These are phyloP conservation scores for Podaxis carcinomalis DNA, from an alignment of 768 basidiomycete species.

Conservation along the genomic window DNA sequence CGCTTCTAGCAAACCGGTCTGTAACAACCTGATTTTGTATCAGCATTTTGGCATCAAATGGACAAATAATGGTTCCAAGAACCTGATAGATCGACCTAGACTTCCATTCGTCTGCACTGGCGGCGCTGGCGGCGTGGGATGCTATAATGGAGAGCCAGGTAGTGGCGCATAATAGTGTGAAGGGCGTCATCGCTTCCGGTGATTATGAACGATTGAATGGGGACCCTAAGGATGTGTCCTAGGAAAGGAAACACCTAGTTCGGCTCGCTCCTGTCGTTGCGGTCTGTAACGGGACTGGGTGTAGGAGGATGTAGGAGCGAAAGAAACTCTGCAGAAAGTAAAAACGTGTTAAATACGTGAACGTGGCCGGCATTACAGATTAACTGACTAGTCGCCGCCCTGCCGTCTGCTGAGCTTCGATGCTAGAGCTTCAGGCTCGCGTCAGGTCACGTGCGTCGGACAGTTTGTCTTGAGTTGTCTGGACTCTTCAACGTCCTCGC, in stretches of 20 bases:
- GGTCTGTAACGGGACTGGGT: not conserved
- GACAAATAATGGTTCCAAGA: not conserved
- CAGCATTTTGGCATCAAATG: not conserved
- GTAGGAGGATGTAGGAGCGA: not conserved
- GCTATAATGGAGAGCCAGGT: not conserved
- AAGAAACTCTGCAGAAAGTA: no score
- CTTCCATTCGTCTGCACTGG: constrained; percentile 18
- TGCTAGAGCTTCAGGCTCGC: not conserved
- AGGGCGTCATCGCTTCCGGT: not conserved
- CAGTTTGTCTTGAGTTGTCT: no score
- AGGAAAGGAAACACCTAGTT: not conserved
- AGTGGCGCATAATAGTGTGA: not conserved
- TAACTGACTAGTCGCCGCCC: not conserved
- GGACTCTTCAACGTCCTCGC: not conserved
- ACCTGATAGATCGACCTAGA: constrained; percentile 24
- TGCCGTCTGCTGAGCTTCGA: not conserved
- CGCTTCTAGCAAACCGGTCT: constrained; percentile 61
- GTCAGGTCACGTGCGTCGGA: not conserved
- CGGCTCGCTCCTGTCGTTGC: not conserved
- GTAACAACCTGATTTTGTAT: constrained; percentile 42
- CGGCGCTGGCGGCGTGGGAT: not conserved
- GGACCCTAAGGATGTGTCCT: not conserved
- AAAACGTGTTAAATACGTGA: not conserved
- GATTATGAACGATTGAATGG: not conserved
- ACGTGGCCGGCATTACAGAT: not conserved